Evolutionary conservation across 2,329 filamentous ascomycete genomes (phyloP), one percentile per base, ranked within the genome.

Genomic region (Cytospora leucostoma): DNA sequence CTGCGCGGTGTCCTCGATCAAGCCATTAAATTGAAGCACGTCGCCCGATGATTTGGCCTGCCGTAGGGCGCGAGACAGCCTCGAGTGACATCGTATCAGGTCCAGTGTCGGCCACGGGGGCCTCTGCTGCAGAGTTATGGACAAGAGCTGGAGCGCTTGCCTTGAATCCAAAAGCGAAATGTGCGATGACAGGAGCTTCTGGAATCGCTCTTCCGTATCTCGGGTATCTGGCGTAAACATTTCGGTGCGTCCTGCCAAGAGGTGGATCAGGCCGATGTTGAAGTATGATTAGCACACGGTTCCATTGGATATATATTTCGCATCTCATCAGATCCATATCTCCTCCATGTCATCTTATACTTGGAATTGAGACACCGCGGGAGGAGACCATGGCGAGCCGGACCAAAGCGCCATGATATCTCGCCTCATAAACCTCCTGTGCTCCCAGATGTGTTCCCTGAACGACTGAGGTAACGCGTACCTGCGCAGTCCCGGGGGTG

Each of bases 51-150:
- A 54, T 19, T 33, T 56, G 50, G 55, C 40, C 27, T n/a, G 55
- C 27, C 57, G 61, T 2, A 60, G 32, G 5, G 54, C n/a, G 4
- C 57, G 61, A 40, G 53, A 21, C 37, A 66, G 49, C 19, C 57
- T 63, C 35, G 64, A 49, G 47, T 64, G 64, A 17, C 44, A 56
- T 12, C 35, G 57, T 11, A 66, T 64, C 21, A 64, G 51, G 35
- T 63, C 54, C 38, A 66, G 64, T 21, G 61, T 64, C 3, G 33
- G 57, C 40, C 50, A 54, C 15, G 64, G 54, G 7, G 35, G 35
- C 17, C 15, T 19, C 27, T 64, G 53, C 12, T 64, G 47, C 10
- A 66, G 15, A 6, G 57, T 58, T 38, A 10, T 13, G 15, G 64
- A 64, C 7, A 66, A 32, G 13, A 51, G 44, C 47, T 49, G 40